These are phyloP conservation scores for Emmonsiellopsis sp. DNA, from an alignment of 2,329 filamentous ascomycete species.

Conservation along the genomic window DNA sequence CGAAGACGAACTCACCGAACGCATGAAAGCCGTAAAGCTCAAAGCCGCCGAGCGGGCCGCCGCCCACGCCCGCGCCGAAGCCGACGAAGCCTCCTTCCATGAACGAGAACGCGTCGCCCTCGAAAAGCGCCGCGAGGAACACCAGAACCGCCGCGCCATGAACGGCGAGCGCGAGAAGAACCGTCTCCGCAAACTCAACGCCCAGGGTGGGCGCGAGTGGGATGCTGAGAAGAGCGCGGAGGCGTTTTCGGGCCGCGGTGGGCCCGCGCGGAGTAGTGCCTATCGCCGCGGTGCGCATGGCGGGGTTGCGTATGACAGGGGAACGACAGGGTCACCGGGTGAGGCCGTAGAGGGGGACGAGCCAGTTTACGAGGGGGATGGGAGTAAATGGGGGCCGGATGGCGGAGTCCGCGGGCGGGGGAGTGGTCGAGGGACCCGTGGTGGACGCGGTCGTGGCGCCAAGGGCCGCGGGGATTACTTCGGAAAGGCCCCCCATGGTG, in stretches of 20 bases:
- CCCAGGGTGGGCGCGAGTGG: slow-evolving; percentile 52
- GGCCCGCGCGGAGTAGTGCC: slow-evolving; percentile 32
- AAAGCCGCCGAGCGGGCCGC: slow-evolving; percentile 51
- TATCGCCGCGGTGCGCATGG: slow-evolving; percentile 44
- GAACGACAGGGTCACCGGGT: slow-evolving; percentile 15
- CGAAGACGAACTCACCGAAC: slow-evolving; percentile 52
- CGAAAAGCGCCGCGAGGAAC: slow-evolving; percentile 44
- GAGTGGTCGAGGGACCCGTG: slow-evolving; percentile 8
- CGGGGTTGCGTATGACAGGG: slow-evolving; percentile 33
- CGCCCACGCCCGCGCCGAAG: slow-evolving; percentile 56
- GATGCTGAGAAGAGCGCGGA: slow-evolving; percentile 52
- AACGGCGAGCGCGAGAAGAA: slow-evolving; percentile 55
- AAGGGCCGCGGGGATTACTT: slow-evolving; percentile 19
- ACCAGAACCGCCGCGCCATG: slow-evolving; percentile 46
- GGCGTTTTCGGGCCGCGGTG: slow-evolving; percentile 31
- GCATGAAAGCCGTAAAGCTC: slow-evolving; percentile 52
- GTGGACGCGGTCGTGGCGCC: slow-evolving; percentile 23
- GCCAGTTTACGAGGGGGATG: background rate
- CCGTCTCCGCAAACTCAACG: slow-evolving; percentile 48
- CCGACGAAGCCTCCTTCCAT: slow-evolving; percentile 55
- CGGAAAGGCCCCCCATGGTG: slow-evolving; percentile 12
- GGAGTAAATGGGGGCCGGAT: background rate
- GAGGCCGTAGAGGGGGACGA: slow-evolving; percentile 3
- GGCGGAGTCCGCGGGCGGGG: slow-evolving; percentile 11
- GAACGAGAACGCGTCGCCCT: slow-evolving; percentile 52